Conservation (phyloP, 768 basidiomycete species). For the Termitomyces sp. region DNA sequence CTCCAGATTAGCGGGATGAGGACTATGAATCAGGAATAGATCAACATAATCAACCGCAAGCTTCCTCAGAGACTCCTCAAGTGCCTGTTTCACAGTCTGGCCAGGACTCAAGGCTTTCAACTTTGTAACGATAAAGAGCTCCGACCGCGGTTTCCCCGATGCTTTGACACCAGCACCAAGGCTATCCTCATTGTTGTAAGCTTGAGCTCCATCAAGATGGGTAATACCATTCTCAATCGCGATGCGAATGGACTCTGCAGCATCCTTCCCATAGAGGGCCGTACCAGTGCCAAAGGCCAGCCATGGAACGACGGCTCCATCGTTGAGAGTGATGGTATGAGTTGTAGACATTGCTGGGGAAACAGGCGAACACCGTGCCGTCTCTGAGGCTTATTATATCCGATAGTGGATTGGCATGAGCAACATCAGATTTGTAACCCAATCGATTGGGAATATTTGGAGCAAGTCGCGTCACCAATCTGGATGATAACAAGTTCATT, state of each 20-base stretch:
- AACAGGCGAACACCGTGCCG: neutral
- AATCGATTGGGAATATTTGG: too few species aligned
- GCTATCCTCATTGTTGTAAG: conserved; percentile 54
- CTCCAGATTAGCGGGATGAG: conserved; percentile 32
- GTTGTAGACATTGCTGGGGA: conserved; percentile 17
- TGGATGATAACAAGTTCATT: too few species aligned
- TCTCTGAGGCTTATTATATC: too few species aligned
- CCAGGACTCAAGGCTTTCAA: conserved; percentile 40
- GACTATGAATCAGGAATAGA: conserved; percentile 60
- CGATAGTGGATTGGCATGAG: too few species aligned
- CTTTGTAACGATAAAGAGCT: conserved; percentile 66
- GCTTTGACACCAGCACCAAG: conserved; percentile 50
- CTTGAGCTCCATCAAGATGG: conserved; percentile 66
- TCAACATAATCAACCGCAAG: conserved; percentile 57
- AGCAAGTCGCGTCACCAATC: too few species aligned
- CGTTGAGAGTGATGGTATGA: conserved; percentile 47
- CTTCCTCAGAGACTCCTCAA: conserved; percentile 54
- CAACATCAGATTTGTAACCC: too few species aligned
- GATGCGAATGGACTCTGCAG: conserved; percentile 32
- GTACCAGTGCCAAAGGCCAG: conserved; percentile 65
- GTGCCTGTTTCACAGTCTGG: conserved; percentile 44
- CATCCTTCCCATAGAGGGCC: conserved; percentile 46
- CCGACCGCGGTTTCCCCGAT: conserved; percentile 49
- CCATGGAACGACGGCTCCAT: conserved; percentile 53
- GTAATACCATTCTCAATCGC: conserved; percentile 59